Percentiles rank a stretch among this genome's conserved stretches.
phyloP scores from a whole-genome alignment of 176 grass and related monocot species.

The Raddia guianensis region DNA sequence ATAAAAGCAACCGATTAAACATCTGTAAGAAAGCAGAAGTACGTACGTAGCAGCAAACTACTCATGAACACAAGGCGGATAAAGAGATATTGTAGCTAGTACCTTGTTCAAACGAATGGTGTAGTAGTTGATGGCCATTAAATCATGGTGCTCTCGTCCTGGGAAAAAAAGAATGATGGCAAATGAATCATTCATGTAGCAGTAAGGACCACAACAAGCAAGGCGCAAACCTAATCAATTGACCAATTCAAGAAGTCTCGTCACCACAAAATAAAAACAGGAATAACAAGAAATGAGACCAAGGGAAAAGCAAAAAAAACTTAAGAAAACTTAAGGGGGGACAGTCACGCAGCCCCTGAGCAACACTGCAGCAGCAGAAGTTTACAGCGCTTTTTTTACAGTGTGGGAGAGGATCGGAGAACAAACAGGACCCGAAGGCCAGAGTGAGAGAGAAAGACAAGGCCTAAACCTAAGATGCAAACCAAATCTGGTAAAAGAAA shows the following conservation, averaged over 20 bases:
- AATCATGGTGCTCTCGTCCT: constrained; percentile 22
- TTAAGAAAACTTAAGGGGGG: not conserved
- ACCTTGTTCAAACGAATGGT: constrained; percentile 32
- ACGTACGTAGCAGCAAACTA: not conserved
- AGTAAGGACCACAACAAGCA: constrained; percentile 23
- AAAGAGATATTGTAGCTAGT: not conserved
- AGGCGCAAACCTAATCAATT: constrained; percentile 14
- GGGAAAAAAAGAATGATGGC: not conserved
- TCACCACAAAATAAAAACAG: not conserved
- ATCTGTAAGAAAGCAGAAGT: constrained; percentile 6
- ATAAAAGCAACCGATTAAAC: not conserved
- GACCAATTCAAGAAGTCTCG: not conserved
- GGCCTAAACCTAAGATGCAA: constrained; percentile 41
- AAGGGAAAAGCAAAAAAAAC: constrained; percentile 12
- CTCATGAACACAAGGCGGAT: not conserved
- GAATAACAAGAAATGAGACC: constrained; percentile 17
- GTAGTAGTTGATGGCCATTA: constrained; percentile 1
- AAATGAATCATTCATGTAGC: constrained; percentile 18
- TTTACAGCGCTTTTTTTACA: constrained; percentile 29
- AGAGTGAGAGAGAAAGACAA: constrained; percentile 8
- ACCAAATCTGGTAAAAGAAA: constrained; percentile 44
- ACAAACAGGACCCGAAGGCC: constrained; percentile 9
- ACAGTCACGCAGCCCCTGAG: constrained; percentile 4
- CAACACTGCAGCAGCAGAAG: constrained; percentile 32
- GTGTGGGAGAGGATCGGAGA: constrained; percentile 5